Conservation (phyloP, 2,329 filamentous ascomycete genomes). For the Alternaria arbusti region DNA sequence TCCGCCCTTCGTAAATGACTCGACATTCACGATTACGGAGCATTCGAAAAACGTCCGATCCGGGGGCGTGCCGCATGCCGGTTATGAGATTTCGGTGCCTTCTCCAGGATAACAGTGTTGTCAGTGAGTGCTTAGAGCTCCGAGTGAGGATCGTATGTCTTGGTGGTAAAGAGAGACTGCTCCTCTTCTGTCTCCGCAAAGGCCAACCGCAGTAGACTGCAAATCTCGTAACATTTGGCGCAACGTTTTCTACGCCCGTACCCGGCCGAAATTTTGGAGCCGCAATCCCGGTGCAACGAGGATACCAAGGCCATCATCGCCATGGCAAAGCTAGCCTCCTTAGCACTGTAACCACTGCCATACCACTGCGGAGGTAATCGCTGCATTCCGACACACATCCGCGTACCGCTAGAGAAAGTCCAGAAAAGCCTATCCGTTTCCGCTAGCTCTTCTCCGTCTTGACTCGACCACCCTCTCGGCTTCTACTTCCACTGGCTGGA, state of each 20-base stretch:
- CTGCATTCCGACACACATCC: conserved; percentile 50
- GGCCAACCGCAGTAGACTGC: conserved; percentile 51
- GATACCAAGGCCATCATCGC: conserved; percentile 58
- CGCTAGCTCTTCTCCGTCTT: conserved; percentile 1
- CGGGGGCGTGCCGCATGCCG: background rate
- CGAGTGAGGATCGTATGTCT: background rate
- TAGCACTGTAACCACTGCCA: background rate
- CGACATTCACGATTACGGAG: background rate
- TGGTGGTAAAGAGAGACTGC: background rate
- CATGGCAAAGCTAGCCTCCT: conserved; percentile 49
- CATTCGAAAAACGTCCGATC: background rate
- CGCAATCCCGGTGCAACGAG: conserved; percentile 53
- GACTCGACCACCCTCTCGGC: conserved; percentile 42
- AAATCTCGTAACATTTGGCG: conserved; percentile 52
- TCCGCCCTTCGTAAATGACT: background rate
- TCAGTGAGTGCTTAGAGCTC: conserved; percentile 9
- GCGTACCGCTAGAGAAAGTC: conserved; percentile 50
- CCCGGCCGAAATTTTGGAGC: conserved; percentile 31
- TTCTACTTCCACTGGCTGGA: conserved; percentile 34
- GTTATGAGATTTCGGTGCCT: background rate
- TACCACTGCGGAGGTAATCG: conserved; percentile 6
- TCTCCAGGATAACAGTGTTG: conserved; percentile 3
- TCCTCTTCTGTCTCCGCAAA: conserved; percentile 21
- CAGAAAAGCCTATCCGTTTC: conserved; percentile 49
- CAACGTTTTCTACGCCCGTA: conserved; percentile 30